These are phyloP conservation scores for Aspergillus caelatus DNA, from an alignment of 2,329 filamentous ascomycete genomes.

Conservation along the genomic window DNA sequence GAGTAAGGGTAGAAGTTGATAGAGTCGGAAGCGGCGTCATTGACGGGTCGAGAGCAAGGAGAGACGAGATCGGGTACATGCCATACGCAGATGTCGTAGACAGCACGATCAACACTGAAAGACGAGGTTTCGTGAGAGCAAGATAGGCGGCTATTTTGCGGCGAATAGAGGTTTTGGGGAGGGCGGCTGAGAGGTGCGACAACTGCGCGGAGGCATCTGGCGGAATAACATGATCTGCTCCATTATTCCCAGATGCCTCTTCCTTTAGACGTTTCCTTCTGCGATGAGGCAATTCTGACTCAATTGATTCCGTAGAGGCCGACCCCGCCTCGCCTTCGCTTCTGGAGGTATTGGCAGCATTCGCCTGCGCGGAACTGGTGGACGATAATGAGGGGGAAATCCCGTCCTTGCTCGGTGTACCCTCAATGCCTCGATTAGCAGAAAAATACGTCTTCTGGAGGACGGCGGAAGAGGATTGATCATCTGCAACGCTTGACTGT, in stretches of 20 bases:
- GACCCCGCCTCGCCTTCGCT: slow-evolving; percentile 21
- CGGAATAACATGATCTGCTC: slow-evolving; percentile 46
- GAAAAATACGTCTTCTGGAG: slow-evolving; percentile 45
- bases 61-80: slow-evolving; percentile 86
- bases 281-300: slow-evolving; percentile 44
- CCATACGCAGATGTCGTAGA: slow-evolving; percentile 90
- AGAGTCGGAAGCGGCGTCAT: slow-evolving; percentile 61
- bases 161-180: slow-evolving; percentile 59
- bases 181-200: slow-evolving; percentile 58
- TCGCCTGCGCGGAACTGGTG: slow-evolving; percentile 20
- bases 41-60: slow-evolving; percentile 82
- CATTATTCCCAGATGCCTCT: slow-evolving; percentile 22
- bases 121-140: slow-evolving; percentile 90
- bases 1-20: slow-evolving; percentile 75
- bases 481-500: slow-evolving; percentile 32
- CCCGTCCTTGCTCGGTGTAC: slow-evolving; percentile 22
- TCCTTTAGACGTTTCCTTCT: slow-evolving; percentile 48
- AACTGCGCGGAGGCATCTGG: slow-evolving; percentile 65
- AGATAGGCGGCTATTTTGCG: slow-evolving; percentile 79
- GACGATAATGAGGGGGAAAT: slow-evolving; percentile 33
- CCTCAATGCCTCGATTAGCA: slow-evolving; percentile 32
- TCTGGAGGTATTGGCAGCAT: slow-evolving; percentile 17
- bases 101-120: slow-evolving; percentile 88
- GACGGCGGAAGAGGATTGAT: slow-evolving; percentile 28
- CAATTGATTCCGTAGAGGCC: slow-evolving; percentile 22